These are phyloP conservation scores for Yamadazyma blattariae DNA, from an alignment of 1,139 yeast genomes.

Conservation along the genomic window DNA sequence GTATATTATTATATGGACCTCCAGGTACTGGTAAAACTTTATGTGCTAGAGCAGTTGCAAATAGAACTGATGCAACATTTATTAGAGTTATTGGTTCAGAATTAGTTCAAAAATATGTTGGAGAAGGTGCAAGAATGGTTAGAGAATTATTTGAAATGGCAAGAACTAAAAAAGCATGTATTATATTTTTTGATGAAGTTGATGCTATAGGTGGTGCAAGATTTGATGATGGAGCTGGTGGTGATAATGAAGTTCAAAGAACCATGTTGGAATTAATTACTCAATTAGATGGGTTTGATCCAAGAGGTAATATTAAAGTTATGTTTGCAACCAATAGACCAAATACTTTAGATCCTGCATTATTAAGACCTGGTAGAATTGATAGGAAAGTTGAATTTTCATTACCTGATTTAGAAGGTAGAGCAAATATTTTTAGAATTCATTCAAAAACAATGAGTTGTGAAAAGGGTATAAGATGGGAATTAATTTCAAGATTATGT, in stretches of 20 bases:
- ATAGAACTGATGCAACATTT: slow-evolving; percentile 97
- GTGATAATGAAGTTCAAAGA: slow-evolving; percentile 98
- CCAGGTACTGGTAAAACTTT: slow-evolving; percentile 98
- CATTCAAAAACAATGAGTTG: slow-evolving; percentile 97
- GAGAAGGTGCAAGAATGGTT: slow-evolving; percentile 99
- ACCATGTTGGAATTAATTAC: slow-evolving; percentile 98
- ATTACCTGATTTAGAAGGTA: slow-evolving; percentile 93
- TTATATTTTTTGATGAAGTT: slow-evolving; percentile 92
- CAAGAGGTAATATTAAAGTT: slow-evolving; percentile 96
- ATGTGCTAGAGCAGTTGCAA: slow-evolving; percentile 98
- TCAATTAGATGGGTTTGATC: slow-evolving; percentile 96
- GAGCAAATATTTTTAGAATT: slow-evolving; percentile 94
- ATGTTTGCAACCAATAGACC: slow-evolving; percentile 99
- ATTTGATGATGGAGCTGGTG: slow-evolving; percentile 99
- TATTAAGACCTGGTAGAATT: slow-evolving; percentile 95
- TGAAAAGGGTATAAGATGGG: slow-evolving; percentile 98
- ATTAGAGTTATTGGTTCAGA: slow-evolving; percentile 98
- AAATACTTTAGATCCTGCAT: slow-evolving; percentile 95
- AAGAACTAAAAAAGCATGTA: slow-evolving; percentile 94
- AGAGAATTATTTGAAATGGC: slow-evolving; percentile 98
- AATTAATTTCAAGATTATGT: slow-evolving; percentile 90
- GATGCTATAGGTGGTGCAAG: slow-evolving; percentile 99
- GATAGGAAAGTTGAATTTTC: slow-evolving; percentile 98
- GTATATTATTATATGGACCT: slow-evolving; percentile 92
- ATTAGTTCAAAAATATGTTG: slow-evolving; percentile 95